Conservation (phyloP, 371 early-diverging fungal species). For the Mucor velutinosus region DNA sequence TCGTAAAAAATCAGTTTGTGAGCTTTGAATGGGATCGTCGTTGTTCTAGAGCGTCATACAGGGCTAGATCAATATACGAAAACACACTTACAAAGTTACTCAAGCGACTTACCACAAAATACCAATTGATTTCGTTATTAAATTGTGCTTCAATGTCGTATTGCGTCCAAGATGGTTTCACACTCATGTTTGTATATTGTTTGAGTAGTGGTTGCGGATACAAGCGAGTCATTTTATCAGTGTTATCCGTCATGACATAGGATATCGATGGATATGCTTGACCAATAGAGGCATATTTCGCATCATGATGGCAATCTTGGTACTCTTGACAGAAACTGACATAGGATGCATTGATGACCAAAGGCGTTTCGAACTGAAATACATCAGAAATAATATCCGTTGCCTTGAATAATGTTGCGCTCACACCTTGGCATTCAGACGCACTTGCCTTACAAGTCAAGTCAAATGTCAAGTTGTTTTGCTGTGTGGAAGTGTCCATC, state of each 20-base stretch:
- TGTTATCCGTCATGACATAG: constrained; percentile 40
- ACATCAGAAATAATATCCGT: constrained; percentile 36
- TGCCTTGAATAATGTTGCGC: constrained; percentile 19
- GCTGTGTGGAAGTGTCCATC: background rate
- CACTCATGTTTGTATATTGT: constrained; percentile 45
- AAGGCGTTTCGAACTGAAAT: constrained; percentile 41
- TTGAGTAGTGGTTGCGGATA: constrained; percentile 72
- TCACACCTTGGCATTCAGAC: constrained; percentile 14
- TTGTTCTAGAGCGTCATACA: constrained; percentile 6
- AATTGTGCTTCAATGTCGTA: constrained; percentile 67
- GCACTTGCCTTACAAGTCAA: constrained; percentile 8
- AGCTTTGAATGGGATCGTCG: background rate
- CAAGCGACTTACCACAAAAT: constrained; percentile 36
- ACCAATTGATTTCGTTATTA: constrained; percentile 58
- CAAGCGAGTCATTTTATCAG: constrained; percentile 47
- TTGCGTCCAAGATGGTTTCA: constrained; percentile 30
- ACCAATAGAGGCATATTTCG: constrained; percentile 36
- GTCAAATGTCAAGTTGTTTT: constrained; percentile 14
- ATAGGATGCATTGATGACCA: constrained; percentile 60
- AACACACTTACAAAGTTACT: background rate
- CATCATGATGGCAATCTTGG: constrained; percentile 29
- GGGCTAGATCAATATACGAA: background rate
- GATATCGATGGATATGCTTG: constrained; percentile 51
- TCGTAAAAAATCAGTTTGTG: constrained; percentile 49
- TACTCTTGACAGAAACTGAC: constrained; percentile 50